Percentiles rank a stretch among this genome's conserved stretches.
Conservation (phyloP, 2,329 filamentous ascomycete genomes). For the Pseudocercospora crystallina region DNA sequence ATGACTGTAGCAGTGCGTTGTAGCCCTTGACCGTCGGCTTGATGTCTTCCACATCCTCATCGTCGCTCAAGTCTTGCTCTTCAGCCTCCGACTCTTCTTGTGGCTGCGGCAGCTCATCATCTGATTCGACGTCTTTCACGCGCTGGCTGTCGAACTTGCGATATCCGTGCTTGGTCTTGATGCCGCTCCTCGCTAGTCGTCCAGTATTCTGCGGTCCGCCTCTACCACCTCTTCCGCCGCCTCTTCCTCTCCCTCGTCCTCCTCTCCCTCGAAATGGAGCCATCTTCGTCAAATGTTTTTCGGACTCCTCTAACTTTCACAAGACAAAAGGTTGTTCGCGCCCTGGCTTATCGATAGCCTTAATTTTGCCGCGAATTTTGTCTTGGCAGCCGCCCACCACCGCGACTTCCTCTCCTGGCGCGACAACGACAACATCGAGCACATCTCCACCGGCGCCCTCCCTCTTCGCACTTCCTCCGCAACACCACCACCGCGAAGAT, state of each 20-base stretch:
- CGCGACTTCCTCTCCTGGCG: no score
- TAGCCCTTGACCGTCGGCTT: constrained; percentile 47
- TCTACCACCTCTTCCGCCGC: constrained; percentile 27
- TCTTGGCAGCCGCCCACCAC: no score
- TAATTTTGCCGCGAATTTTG: neutral
- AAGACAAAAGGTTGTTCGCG: constrained; percentile 2
- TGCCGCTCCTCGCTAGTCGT: constrained; percentile 34
- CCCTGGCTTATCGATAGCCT: constrained; percentile 4
- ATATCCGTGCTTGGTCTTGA: constrained; percentile 34
- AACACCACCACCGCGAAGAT: constrained; percentile 25
- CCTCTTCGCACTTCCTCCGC: neutral
- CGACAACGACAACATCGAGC: constrained; percentile 1
- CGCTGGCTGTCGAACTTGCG: constrained; percentile 37
- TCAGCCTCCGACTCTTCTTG: constrained; percentile 27
- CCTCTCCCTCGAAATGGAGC: constrained; percentile 32
- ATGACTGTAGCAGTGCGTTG: constrained; percentile 56
- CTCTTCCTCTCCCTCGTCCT: constrained; percentile 31
- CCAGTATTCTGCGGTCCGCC: constrained; percentile 20
- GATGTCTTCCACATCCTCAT: constrained; percentile 34
- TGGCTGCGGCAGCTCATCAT: constrained; percentile 22
- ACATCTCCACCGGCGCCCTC: constrained; percentile 6
- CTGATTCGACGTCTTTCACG: constrained; percentile 33
- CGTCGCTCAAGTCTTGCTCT: constrained; percentile 27
- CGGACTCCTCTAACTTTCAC: neutral
- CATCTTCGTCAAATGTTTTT: constrained; percentile 18